Evolutionary conservation across 768 basidiomycete genomes (phyloP).

Genomic region (Naematelia encephala): DNA sequence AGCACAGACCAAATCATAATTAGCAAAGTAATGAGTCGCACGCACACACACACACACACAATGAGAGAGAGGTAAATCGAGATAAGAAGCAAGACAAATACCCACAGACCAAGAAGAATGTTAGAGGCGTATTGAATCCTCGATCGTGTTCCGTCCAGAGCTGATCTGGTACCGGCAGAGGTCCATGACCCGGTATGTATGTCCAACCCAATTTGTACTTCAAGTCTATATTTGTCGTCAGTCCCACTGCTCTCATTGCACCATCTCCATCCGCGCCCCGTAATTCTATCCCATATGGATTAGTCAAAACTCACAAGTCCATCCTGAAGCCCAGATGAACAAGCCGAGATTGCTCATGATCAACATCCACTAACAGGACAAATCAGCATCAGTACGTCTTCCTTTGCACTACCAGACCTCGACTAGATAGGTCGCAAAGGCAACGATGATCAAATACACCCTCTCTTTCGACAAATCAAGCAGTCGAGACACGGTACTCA

Average conservation of each 20-base stretch:
- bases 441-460: not conserved
- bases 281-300: not conserved
- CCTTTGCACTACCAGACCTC: not conserved
- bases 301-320: conserved; percentile 14
- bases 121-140: conserved; percentile 19
- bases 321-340: conserved; percentile 26
- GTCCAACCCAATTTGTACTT: conserved; percentile 34
- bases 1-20: no score
- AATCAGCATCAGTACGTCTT: not conserved
- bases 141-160: conserved; percentile 21
- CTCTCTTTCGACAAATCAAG: not conserved
- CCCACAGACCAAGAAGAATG: conserved; percentile 22
- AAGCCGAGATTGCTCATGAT: conserved; percentile 14
- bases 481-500: conserved; percentile 4
- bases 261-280: not conserved
- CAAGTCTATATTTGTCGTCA: conserved; percentile 17
- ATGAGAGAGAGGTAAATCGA: not conserved
- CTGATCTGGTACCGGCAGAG: conserved; percentile 21
- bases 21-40: no score
- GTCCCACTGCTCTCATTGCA: no score
- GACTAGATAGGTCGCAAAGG: not conserved
- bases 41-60: not conserved
- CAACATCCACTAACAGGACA: conserved; percentile 29
- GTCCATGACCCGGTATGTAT: conserved; percentile 14
- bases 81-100: not conserved